A percentile compares a stretch with the other conserved stretches of the same genome.
Evolutionary conservation across 306 rosid genomes (phyloP).

Genomic region (Acacia confusa): DNA sequence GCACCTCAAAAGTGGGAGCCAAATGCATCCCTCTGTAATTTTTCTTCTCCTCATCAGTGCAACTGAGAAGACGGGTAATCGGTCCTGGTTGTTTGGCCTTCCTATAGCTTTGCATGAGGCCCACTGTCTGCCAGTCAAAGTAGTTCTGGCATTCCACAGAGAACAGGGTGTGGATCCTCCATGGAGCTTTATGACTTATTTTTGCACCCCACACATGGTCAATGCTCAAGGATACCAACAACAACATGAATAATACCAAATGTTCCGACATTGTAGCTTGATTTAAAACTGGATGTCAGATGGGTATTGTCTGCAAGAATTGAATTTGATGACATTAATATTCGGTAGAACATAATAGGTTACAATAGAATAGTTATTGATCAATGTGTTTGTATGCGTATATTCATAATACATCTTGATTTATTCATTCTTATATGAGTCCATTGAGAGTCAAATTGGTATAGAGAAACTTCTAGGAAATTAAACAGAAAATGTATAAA

Average conservation of each 20-base stretch:
- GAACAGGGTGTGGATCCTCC: constrained; percentile 89
- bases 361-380: background rate
- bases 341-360: background rate
- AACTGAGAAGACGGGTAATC: constrained; percentile 86
- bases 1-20: constrained; percentile 97
- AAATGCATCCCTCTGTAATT: constrained; percentile 82
- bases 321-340: constrained; percentile 33
- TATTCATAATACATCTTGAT: background rate
- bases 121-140: constrained; percentile 99
- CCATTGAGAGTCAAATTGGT: background rate
- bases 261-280: constrained; percentile 53
- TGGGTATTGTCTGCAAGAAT: constrained; percentile 54
- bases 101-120: constrained; percentile 78
- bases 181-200: constrained; percentile 49
- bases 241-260: constrained; percentile 29
- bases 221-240: constrained; percentile 33
- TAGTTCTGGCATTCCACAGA: constrained; percentile 97
- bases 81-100: constrained; percentile 93
- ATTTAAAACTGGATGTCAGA: constrained; percentile 46
- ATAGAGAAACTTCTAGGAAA: background rate
- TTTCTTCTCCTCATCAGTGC: constrained; percentile 93
- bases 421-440: background rate
- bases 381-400: background rate
- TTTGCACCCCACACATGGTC: constrained; percentile 33
- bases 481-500: background rate